These are phyloP conservation scores for Aspergillus chevalieri DNA, from an alignment of 2,329 filamentous ascomycete species.

Conservation along the genomic window DNA sequence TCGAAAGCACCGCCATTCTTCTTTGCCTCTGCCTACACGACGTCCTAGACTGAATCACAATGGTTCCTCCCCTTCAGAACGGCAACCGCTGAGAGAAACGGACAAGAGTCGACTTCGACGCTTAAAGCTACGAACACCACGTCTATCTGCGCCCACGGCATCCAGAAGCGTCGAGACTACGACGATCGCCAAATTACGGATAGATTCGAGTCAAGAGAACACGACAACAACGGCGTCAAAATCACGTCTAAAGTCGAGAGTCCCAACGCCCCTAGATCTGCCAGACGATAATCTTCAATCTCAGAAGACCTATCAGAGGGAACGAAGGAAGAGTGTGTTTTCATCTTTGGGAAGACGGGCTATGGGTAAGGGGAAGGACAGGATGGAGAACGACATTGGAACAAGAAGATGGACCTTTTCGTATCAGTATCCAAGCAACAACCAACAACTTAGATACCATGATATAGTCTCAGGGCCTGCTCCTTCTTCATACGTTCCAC, in stretches of 20 bases:
- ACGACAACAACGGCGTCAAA: not conserved
- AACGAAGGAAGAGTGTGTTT: slow-evolving; percentile 10
- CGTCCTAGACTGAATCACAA: not conserved
- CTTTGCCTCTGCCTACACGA: not conserved
- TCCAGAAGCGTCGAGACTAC: not conserved
- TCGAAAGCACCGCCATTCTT: not conserved
- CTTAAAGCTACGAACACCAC: not conserved
- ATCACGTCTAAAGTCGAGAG: slow-evolving; percentile 3
- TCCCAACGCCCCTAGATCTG: slow-evolving; percentile 9
- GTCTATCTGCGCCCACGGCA: not conserved
- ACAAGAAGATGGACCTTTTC: too few relatives aligned
- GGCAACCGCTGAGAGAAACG: not conserved
- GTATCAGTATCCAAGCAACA: too few relatives aligned
- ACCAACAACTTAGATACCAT: not conserved
- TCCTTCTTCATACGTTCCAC: not conserved
- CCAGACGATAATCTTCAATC: slow-evolving; percentile 8
- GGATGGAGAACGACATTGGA: too few relatives aligned
- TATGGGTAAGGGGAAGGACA: not conserved
- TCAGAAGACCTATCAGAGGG: slow-evolving; percentile 8
- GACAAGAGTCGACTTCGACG: not conserved
- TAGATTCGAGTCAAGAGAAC: not conserved
- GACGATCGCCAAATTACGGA: slow-evolving; percentile 1
- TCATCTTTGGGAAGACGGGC: slow-evolving; percentile 6
- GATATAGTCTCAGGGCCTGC: not conserved
- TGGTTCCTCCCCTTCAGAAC: not conserved